A percentile compares a stretch with the other conserved stretches of the same genome.
Conservation (phyloP, 768 basidiomycete species). For the Guyanaporus albipodus region DNA sequence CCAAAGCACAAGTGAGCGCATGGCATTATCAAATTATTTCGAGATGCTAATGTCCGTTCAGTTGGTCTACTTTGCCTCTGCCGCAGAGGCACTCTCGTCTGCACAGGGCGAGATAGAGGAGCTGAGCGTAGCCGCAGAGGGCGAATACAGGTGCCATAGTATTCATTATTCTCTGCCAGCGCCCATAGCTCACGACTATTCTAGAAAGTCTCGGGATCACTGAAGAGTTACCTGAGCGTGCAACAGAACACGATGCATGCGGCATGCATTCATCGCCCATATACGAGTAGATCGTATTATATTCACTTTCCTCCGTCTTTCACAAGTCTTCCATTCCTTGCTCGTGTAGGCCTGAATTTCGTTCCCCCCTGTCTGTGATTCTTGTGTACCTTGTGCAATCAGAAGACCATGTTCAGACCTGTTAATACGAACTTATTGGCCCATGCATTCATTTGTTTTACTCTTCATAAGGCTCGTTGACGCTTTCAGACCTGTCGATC, state of each 20-base stretch:
- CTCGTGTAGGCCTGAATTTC: not conserved
- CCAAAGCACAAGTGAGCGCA: constrained; percentile 73
- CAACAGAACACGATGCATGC: not conserved
- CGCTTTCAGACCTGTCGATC: not conserved
- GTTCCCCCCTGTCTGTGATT: constrained; percentile 5
- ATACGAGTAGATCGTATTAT: constrained; percentile 14
- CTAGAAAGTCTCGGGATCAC: constrained; percentile 86
- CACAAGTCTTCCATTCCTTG: constrained; percentile 1
- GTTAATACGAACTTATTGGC: not conserved
- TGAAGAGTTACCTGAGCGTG: constrained; percentile 36
- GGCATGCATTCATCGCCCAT: constrained; percentile 5
- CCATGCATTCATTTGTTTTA: not conserved
- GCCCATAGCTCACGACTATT: constrained; percentile 2
- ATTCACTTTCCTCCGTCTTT: constrained; percentile 1
- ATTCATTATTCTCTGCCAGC: not conserved
- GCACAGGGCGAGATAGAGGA: constrained; percentile 94
- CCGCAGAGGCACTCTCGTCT: constrained; percentile 75
- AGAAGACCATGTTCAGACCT: constrained; percentile 1
- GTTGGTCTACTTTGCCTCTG: constrained; percentile 68
- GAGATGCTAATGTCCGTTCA: constrained; percentile 29
- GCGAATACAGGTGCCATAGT: constrained; percentile 74
- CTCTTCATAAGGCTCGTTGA: not conserved
- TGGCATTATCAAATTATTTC: not conserved
- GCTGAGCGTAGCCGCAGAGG: constrained; percentile 87
- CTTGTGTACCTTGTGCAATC: constrained; percentile 9